These are phyloP conservation scores for Margaritispora aquatica DNA, from an alignment of 495 filamentous ascomycete species.

Conservation along the genomic window DNA sequence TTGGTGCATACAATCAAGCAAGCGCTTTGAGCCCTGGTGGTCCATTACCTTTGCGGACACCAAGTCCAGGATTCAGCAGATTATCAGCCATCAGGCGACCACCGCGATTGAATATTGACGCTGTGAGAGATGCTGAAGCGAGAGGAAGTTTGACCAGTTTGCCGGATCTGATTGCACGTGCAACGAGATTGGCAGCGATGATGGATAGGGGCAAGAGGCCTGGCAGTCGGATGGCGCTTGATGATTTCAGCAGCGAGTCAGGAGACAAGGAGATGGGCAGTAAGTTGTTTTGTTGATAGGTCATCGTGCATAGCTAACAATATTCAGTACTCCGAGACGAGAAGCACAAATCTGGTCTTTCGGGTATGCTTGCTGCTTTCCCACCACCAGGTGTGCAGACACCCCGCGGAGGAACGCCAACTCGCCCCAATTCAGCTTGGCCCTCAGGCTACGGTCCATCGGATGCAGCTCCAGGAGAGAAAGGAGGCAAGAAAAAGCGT, in stretches of 20 bases:
- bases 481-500: conserved; percentile 11
- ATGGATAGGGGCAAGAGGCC: conserved; percentile 79
- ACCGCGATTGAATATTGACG: conserved; percentile 71
- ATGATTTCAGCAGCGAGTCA: conserved; percentile 33
- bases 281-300: conserved; percentile 21
- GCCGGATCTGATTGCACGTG: conserved; percentile 82
- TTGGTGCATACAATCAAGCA: conserved; percentile 37
- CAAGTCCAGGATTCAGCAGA: conserved; percentile 36
- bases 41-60: conserved; percentile 22
- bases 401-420: conserved; percentile 11
- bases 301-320: conserved; percentile 24
- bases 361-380: conserved; percentile 88
- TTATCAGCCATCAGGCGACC: conserved; percentile 51
- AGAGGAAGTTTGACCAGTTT: conserved; percentile 87
- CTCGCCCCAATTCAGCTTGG: conserved; percentile 19
- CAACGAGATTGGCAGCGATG: conserved; percentile 79
- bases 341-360: conserved; percentile 55
- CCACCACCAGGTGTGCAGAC: conserved; percentile 60
- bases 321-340: conserved; percentile 31
- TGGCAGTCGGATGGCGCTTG: conserved; percentile 49
- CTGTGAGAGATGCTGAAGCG: conserved; percentile 69
- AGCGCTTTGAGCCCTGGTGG: conserved; percentile 35
- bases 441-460: conserved; percentile 6
- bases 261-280: conserved; percentile 33
- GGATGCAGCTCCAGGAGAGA: neutral